These are phyloP conservation scores for Pseudopithomyces maydicus DNA, from an alignment of 2,329 filamentous ascomycete species.

Conservation along the genomic window DNA sequence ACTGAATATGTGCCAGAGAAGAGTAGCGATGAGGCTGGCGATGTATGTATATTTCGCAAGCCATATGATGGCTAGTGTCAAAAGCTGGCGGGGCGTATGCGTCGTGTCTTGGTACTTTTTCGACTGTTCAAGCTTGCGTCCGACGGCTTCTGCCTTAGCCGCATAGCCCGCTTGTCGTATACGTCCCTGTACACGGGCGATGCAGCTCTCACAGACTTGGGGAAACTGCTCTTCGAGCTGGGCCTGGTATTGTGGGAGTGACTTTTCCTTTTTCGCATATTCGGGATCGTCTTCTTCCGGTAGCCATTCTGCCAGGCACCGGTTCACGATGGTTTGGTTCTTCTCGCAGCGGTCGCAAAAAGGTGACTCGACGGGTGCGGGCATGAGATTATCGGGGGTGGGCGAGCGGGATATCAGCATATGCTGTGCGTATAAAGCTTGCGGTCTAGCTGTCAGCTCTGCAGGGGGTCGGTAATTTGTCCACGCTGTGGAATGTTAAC, in stretches of 20 bases:
- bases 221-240: conserved; percentile 84
- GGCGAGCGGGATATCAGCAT: conserved; percentile 24
- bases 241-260: conserved; percentile 71
- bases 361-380: conserved; percentile 42
- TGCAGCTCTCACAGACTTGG: conserved; percentile 82
- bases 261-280: conserved; percentile 70
- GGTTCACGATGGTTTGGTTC: conserved; percentile 83
- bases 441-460: conserved; percentile 48
- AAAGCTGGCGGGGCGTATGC: conserved; percentile 46
- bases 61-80: conserved; percentile 52
- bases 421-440: conserved; percentile 22
- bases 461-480: conserved; percentile 85
- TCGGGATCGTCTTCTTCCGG: conserved; percentile 68
- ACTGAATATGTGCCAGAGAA: conserved; percentile 43
- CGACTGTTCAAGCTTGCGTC: conserved; percentile 71
- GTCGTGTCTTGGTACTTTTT: conserved; percentile 28
- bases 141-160: conserved; percentile 80
- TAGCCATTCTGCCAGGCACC: conserved; percentile 79
- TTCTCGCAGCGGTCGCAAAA: conserved; percentile 82
- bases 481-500: conserved; percentile 66
- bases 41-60: conserved; percentile 51
- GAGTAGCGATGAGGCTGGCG: conserved; percentile 40
- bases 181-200: conserved; percentile 71
- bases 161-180: conserved; percentile 76
- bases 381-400: conserved; percentile 27